Evolutionary conservation across 2,329 filamentous ascomycete genomes (phyloP).

Genomic region (Dactylellina leptospora): DNA sequence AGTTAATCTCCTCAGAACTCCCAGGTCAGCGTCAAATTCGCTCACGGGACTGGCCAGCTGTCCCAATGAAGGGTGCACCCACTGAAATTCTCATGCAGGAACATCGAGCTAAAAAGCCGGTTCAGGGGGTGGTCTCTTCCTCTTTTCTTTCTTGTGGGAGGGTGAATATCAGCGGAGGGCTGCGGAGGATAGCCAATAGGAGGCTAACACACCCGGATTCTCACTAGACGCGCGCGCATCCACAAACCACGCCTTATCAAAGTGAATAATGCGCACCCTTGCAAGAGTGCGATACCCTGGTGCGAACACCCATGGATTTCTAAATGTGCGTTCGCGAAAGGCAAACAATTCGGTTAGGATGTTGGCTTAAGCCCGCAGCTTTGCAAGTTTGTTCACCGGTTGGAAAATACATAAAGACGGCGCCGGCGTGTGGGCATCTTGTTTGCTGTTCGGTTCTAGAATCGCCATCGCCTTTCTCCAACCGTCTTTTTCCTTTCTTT

Average conservation of each 20-base stretch:
- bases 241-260: conserved; percentile 26
- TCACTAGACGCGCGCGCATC: conserved; percentile 40
- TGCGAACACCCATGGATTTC: too few species aligned
- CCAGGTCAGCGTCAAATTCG: conserved; percentile 40
- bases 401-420: conserved; percentile 31
- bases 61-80: too few species aligned
- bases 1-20: conserved; percentile 19
- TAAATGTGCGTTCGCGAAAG: neutral
- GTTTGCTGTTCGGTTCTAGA: conserved; percentile 20
- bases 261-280: neutral
- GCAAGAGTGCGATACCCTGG: neutral
- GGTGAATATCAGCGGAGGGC: conserved; percentile 19
- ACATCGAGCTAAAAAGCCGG: conserved; percentile 4
- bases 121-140: neutral
- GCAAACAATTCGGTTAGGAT: conserved; percentile 6
- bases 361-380: too few species aligned
- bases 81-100: conserved; percentile 40
- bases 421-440: neutral
- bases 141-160: neutral
- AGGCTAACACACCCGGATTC: conserved; percentile 4
- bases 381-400: conserved; percentile 1
- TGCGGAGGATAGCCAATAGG: conserved; percentile 33
- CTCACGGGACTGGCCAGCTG: conserved; percentile 33
- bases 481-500: conserved; percentile 21
- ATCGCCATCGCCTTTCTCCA: conserved; percentile 36